Conservation (phyloP, 768 basidiomycete species). For the Austroboletus festivus region DNA sequence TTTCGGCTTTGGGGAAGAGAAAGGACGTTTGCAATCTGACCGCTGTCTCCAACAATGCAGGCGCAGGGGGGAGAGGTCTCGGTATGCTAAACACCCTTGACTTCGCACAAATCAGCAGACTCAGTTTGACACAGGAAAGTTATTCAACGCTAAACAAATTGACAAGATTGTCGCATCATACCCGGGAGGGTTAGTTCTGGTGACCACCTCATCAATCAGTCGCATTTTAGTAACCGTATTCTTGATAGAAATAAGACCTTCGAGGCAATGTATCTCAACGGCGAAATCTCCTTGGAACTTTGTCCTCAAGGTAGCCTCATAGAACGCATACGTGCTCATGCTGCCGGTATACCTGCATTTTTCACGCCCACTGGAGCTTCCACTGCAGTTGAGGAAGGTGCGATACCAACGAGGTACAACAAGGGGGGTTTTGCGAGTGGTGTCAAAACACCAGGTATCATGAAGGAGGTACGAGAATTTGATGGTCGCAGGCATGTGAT, state of each 20-base stretch:
- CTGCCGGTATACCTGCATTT: conserved; percentile 92
- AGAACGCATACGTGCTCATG: conserved; percentile 84
- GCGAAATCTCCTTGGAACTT: conserved; percentile 80
- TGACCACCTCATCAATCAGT: not conserved
- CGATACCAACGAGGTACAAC: conserved; percentile 77
- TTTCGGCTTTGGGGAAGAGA: conserved; percentile 70
- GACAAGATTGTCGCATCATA: conserved; percentile 86
- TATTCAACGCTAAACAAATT: conserved; percentile 73
- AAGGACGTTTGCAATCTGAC: conserved; percentile 72
- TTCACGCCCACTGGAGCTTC: conserved; percentile 87
- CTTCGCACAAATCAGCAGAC: not conserved
- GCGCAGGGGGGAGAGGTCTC: conserved; percentile 64
- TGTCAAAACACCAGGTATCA: conserved; percentile 66
- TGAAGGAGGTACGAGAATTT: conserved; percentile 74
- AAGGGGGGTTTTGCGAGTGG: conserved; percentile 69
- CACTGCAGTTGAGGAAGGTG: conserved; percentile 77
- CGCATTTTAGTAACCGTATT: not conserved
- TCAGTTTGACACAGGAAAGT: conserved; percentile 48
- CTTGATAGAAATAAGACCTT: conserved; percentile 75
- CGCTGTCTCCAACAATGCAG: conserved; percentile 88
- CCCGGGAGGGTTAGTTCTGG: conserved; percentile 73
- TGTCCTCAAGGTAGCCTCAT: conserved; percentile 91
- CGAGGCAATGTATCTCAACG: conserved; percentile 75
- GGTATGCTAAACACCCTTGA: conserved; percentile 38
- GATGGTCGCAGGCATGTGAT: conserved; percentile 78